A percentile compares a stretch with the other conserved stretches of the same genome.
phyloP scores from a whole-genome alignment of 179 eudicot species.

The Sideroxylon spinosum region DNA sequence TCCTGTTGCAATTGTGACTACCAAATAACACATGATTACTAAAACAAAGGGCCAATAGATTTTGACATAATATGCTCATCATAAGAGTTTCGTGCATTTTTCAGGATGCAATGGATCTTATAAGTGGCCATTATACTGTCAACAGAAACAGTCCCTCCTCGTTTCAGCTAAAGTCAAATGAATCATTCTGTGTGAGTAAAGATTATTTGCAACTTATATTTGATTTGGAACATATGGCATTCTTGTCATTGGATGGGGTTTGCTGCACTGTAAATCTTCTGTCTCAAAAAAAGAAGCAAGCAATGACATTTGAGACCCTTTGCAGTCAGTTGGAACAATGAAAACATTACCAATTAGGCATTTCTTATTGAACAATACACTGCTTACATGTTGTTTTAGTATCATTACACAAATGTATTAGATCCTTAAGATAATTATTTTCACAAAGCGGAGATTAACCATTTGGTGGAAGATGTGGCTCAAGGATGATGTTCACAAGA shows the following conservation, averaged over 20 bases:
- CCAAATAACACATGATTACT: background rate
- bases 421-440: background rate
- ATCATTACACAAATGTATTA: background rate
- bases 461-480: background rate
- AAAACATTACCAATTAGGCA: background rate
- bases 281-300: background rate
- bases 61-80: background rate
- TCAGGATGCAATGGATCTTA: conserved; percentile 96
- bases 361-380: background rate
- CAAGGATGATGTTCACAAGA: background rate
- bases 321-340: background rate
- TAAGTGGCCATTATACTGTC: conserved; percentile 71
- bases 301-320: background rate
- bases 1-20: background rate
- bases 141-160: conserved; percentile 62
- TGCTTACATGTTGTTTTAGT: background rate
- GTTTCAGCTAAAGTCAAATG: conserved; percentile 52
- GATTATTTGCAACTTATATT: background rate
- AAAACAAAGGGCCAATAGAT: background rate
- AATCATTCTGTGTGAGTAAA: conserved; percentile 66
- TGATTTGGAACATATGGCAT: background rate
- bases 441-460: background rate
- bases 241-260: background rate
- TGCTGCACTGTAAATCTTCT: background rate
- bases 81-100: conserved; percentile 10